A percentile compares a stretch with the other conserved stretches of the same genome.
Conservation (phyloP, 257 asterid species). For the Solanum chilense region DNA sequence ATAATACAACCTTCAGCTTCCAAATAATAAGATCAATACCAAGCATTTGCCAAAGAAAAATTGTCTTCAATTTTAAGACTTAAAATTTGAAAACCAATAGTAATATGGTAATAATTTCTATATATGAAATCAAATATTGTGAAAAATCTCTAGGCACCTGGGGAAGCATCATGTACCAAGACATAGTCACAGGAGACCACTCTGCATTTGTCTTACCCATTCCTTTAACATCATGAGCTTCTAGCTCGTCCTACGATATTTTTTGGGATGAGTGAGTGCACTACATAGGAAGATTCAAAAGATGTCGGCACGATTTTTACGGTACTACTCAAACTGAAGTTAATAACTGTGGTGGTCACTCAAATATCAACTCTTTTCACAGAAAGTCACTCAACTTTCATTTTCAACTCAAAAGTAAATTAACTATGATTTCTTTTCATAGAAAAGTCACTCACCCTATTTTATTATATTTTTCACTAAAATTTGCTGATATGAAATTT, state of each 20-base stretch:
- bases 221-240: slow-evolving; percentile 97
- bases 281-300: not conserved
- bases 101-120: not conserved
- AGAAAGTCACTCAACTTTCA: too few species aligned
- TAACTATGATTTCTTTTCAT: too few species aligned
- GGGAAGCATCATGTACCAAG: slow-evolving; percentile 98
- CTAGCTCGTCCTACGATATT: slow-evolving; percentile 68
- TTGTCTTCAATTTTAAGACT: not conserved
- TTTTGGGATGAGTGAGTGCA: not conserved
- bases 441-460: too few species aligned
- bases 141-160: slow-evolving; percentile 40
- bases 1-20: slow-evolving; percentile 42
- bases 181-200: slow-evolving; percentile 98
- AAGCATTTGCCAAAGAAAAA: not conserved
- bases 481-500: too few species aligned
- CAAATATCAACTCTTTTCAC: too few species aligned
- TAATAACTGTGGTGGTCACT: too few species aligned
- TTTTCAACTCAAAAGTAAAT: too few species aligned
- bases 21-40: not conserved
- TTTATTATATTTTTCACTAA: too few species aligned
- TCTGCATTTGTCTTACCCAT: slow-evolving; percentile 90
- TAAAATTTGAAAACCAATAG: not conserved
- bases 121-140: not conserved
- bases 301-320: not conserved
- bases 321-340: not conserved